Evolutionary conservation across 164 flowering plant species (phyloP).

Genomic region (Magnolia sinica): DNA sequence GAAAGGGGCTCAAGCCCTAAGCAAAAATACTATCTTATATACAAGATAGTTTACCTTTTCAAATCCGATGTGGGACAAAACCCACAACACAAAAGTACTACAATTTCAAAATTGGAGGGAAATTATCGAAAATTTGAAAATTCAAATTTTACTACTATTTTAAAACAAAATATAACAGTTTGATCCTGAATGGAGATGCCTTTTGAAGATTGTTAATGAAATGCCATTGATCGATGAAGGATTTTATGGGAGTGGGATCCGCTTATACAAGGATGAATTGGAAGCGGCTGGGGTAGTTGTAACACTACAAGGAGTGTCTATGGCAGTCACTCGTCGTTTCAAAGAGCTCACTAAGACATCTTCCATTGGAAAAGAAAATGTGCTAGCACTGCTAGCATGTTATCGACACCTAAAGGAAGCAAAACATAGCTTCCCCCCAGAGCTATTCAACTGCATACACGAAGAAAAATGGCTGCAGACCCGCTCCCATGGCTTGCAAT

Average conservation of each 20-base stretch:
- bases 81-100: too few species aligned
- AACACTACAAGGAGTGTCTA: slow-evolving; percentile 48
- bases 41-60: too few species aligned
- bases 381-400: slow-evolving; percentile 34
- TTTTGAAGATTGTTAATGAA: slow-evolving; percentile 2
- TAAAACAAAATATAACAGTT: too few species aligned
- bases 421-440: slow-evolving; percentile 20
- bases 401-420: slow-evolving; percentile 33
- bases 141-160: too few species aligned
- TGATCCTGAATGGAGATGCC: slow-evolving; percentile 35
- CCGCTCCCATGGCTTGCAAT: slow-evolving; percentile 31
- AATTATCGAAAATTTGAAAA: too few species aligned
- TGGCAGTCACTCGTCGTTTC: slow-evolving; percentile 32
- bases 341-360: slow-evolving; percentile 26
- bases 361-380: slow-evolving; percentile 32
- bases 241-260: slow-evolving; percentile 37
- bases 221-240: slow-evolving; percentile 38
- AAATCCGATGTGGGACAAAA: too few species aligned
- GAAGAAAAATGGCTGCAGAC: slow-evolving; percentile 57
- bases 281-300: slow-evolving; percentile 36
- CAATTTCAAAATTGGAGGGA: too few species aligned
- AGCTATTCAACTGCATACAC: slow-evolving; percentile 26
- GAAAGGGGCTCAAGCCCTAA: too few species aligned
- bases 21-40: too few species aligned
- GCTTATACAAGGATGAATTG: slow-evolving; percentile 29